phyloP scores from a whole-genome alignment of 148 eudicot genomes.

The Selenicereus undatus region DNA sequence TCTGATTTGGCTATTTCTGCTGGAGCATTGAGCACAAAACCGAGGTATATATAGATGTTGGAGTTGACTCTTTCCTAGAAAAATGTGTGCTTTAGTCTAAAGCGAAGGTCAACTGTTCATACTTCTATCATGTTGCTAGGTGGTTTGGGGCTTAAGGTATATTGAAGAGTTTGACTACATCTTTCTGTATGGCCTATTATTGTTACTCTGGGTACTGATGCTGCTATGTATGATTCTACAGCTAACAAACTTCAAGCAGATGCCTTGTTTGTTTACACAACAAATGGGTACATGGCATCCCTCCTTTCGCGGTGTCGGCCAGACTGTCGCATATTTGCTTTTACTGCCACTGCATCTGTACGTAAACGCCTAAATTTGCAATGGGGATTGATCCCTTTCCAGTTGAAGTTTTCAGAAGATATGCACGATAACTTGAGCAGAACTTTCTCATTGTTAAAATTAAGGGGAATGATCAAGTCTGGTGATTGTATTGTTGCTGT shows the following conservation, averaged over 20 bases:
- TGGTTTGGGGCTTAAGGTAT: not conserved
- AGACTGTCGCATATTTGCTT: conserved; percentile 34
- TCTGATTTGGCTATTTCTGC: not conserved
- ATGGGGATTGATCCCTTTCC: conserved; percentile 38
- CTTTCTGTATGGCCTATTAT: not conserved
- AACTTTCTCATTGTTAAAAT: conserved; percentile 28
- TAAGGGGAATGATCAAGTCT: conserved; percentile 30
- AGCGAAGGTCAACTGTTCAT: not conserved
- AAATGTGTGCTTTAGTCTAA: not conserved
- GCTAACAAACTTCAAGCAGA: conserved; percentile 31
- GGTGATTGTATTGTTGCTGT: conserved; percentile 33
- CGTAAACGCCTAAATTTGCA: conserved; percentile 25
- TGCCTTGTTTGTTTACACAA: conserved; percentile 32
- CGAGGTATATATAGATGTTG: not conserved
- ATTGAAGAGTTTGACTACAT: not conserved
- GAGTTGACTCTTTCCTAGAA: not conserved
- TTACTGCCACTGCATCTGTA: conserved; percentile 25
- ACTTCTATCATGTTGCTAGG: not conserved
- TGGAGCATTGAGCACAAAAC: not conserved
- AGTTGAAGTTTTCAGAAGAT: conserved; percentile 29
- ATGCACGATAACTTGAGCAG: conserved; percentile 30
- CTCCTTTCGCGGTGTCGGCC: conserved; percentile 39
- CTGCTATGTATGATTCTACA: conserved; percentile 14
- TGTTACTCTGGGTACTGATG: not conserved
- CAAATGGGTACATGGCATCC: conserved; percentile 35